Conservation (phyloP, 176 grass and related monocot species). For the Chloris gayana region DNA sequence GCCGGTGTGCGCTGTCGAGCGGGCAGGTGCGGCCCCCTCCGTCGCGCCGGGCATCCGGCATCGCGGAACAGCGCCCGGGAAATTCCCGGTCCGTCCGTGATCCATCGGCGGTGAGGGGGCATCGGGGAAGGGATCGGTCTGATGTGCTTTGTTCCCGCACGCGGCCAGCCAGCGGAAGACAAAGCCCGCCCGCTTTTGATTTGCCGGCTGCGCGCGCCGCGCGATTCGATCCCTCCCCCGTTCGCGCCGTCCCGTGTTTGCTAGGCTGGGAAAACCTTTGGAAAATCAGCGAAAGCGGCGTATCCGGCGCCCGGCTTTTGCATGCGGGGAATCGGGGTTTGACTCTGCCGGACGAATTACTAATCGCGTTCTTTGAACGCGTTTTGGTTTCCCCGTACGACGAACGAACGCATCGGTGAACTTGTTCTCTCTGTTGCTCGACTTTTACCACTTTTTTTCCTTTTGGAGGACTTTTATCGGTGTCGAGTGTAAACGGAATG, state of each 20-base stretch:
- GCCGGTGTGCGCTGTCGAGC: constrained; percentile 25
- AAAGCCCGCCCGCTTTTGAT: neutral
- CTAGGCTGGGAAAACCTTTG: neutral
- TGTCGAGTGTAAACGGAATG: constrained; percentile 25
- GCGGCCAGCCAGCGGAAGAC: neutral
- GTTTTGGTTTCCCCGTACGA: neutral
- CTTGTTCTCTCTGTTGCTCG: neutral
- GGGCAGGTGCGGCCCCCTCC: neutral
- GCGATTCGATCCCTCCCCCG: constrained; percentile 27
- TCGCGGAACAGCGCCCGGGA: constrained; percentile 38
- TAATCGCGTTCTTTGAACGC: constrained; percentile 3
- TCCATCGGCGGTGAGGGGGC: neutral
- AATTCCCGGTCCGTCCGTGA: constrained; percentile 11
- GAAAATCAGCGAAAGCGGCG: constrained; percentile 17
- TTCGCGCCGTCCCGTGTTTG: too few species aligned
- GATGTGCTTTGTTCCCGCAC: neutral
- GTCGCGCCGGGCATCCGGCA: neutral
- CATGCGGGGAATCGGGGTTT: neutral
- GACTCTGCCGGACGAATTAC: neutral
- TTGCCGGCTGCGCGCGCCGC: neutral
- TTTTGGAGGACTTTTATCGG: neutral
- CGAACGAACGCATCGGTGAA: neutral
- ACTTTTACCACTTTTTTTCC: neutral
- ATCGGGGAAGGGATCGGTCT: constrained; percentile 22
- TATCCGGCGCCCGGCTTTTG: neutral